phyloP scores from a whole-genome alignment of 2,329 filamentous ascomycete species.

The Aspergillus quadricinctus region DNA sequence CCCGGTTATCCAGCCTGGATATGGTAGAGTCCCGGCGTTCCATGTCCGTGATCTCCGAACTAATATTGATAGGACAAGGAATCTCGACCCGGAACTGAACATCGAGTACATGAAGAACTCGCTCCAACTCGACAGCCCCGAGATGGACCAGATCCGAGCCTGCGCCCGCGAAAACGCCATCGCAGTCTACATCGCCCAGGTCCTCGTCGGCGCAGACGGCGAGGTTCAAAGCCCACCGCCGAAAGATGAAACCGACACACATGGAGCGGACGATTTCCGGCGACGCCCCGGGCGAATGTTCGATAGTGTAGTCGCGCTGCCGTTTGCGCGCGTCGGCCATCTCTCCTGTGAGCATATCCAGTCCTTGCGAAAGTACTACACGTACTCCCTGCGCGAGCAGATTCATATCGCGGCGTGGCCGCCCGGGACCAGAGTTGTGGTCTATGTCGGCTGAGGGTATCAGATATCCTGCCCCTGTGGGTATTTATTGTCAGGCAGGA shows the following conservation, averaged over 20 bases:
- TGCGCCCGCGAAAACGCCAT: conserved; percentile 36
- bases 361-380: conserved; percentile 48
- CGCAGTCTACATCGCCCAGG: conserved; percentile 48
- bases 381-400: conserved; percentile 40
- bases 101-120: conserved; percentile 33
- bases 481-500: not conserved
- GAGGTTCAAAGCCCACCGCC: conserved; percentile 40
- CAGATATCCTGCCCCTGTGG: no score
- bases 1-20: conserved; percentile 53
- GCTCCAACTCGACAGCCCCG: conserved; percentile 23
- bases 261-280: conserved; percentile 51
- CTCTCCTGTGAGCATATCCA: conserved; percentile 51
- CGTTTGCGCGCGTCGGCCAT: conserved; percentile 39
- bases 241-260: conserved; percentile 53
- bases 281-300: conserved; percentile 41
- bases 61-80: conserved; percentile 22
- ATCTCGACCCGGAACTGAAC: conserved; percentile 27
- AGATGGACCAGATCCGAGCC: conserved; percentile 36
- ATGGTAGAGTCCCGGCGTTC: conserved; percentile 26
- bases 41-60: no score
- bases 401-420: conserved; percentile 52
- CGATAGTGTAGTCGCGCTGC: conserved; percentile 36
- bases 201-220: conserved; percentile 41
- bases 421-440: conserved; percentile 4
- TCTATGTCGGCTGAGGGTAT: conserved; percentile 29